phyloP scores from a whole-genome alignment of 176 grass and related monocot species.

The Musa itinerans region DNA sequence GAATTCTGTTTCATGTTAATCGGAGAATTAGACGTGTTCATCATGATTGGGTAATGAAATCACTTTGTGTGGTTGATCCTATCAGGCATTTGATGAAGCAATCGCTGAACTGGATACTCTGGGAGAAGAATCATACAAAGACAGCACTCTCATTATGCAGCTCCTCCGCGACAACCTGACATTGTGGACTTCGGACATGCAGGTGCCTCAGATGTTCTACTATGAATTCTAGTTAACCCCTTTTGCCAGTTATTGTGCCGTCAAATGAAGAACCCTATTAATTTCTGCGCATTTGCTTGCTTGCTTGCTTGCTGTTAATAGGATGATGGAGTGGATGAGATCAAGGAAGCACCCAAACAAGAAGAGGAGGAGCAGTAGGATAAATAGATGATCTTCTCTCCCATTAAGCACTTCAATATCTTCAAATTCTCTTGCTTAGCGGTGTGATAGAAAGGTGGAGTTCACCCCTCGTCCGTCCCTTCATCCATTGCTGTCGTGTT shows the following conservation, averaged over 20 bases:
- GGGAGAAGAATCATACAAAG: not conserved
- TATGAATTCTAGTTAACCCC: not conserved
- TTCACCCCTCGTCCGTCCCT: not conserved
- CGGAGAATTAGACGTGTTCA: not conserved
- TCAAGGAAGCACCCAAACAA: not conserved
- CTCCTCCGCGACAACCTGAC: not conserved
- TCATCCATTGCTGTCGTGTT: not conserved
- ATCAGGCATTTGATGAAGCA: not conserved
- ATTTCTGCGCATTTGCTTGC: not conserved
- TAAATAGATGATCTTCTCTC: not conserved
- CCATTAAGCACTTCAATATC: not conserved
- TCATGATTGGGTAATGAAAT: not conserved
- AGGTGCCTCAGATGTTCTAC: not conserved
- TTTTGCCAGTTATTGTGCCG: no score
- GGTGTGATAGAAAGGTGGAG: not conserved
- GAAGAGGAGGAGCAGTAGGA: not conserved
- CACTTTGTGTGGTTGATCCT: not conserved
- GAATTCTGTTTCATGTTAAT: not conserved
- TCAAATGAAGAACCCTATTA: not conserved
- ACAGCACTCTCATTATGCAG: slow-evolving; percentile 2
- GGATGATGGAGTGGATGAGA: not conserved
- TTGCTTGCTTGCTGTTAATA: not conserved
- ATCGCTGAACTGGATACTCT: not conserved
- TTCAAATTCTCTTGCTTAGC: not conserved
- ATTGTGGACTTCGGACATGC: slow-evolving; percentile 1